Percentiles rank a stretch among this genome's conserved stretches.
These are phyloP conservation scores for Chiua virens DNA, from an alignment of 768 basidiomycete species.

Conservation along the genomic window DNA sequence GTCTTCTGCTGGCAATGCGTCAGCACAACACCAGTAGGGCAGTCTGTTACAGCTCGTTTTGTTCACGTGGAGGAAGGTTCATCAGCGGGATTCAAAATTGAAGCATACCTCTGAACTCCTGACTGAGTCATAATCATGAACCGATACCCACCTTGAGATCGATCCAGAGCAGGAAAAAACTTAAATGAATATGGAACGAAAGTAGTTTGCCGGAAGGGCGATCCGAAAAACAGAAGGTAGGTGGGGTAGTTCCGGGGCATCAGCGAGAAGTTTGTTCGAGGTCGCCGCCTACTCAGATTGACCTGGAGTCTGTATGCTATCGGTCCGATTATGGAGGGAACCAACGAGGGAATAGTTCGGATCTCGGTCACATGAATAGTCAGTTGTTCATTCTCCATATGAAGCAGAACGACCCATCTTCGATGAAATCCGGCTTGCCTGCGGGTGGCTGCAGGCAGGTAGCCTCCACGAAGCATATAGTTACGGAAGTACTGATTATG, in stretches of 20 bases:
- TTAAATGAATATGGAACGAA: neutral
- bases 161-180: neutral
- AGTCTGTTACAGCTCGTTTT: neutral
- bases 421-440: neutral
- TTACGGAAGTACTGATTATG: constrained; percentile 2
- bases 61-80: neutral
- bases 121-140: neutral
- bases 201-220: neutral
- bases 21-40: neutral
- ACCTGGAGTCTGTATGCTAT: neutral
- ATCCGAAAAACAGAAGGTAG: constrained; percentile 3
- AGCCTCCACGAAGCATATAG: neutral
- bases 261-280: neutral
- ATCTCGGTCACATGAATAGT: constrained; percentile 9
- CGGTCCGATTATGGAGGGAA: neutral
- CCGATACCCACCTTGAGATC: neutral
- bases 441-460: neutral
- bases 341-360: constrained; percentile 4
- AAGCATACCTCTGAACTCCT: neutral
- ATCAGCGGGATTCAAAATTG: constrained; percentile 10
- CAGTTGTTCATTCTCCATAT: constrained; percentile 6
- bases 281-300: neutral
- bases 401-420: neutral
- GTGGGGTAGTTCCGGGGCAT: neutral
- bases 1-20: constrained; percentile 2